Percentiles rank a stretch among this genome's conserved stretches.
phyloP scores from a whole-genome alignment of 345 rosid genomes.

The Barbarea vulgaris region DNA sequence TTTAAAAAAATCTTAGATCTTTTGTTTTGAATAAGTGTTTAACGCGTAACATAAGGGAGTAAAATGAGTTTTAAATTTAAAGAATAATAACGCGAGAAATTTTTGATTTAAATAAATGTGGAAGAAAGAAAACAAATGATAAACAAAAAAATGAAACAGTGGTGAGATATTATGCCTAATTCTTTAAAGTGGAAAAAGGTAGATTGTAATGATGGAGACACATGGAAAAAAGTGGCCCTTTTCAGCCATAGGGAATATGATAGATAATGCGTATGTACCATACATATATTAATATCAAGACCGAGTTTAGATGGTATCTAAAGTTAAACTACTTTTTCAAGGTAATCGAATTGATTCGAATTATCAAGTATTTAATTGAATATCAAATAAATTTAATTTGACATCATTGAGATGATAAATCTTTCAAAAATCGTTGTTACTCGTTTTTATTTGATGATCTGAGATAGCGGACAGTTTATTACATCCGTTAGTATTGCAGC shows the following conservation, averaged over 20 bases:
- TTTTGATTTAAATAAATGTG: neutral
- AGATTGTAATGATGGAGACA: conserved; percentile 48
- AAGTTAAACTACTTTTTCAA: conserved; percentile 2
- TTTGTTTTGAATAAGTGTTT: neutral
- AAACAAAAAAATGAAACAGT: neutral
- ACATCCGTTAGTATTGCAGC: neutral
- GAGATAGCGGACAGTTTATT: neutral
- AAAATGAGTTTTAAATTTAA: neutral
- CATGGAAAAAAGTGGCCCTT: conserved; percentile 35
- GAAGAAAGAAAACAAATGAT: no score
- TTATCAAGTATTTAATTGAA: neutral
- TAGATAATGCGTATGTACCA: neutral
- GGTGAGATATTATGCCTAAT: conserved; percentile 8
- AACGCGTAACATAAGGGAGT: neutral
- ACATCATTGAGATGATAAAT: neutral
- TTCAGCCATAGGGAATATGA: conserved; percentile 8
- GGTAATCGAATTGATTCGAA: neutral
- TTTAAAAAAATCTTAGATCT: neutral
- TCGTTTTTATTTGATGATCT: neutral
- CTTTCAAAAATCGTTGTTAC: neutral
- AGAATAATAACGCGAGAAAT: no score
- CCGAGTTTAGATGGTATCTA: neutral
- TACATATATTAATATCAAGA: neutral
- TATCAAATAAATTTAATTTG: neutral
- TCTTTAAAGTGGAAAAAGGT: conserved; percentile 18